These are phyloP conservation scores for Wallacemonas collosoma DNA, from an alignment of 208 protist genomes.

Conservation along the genomic window DNA sequence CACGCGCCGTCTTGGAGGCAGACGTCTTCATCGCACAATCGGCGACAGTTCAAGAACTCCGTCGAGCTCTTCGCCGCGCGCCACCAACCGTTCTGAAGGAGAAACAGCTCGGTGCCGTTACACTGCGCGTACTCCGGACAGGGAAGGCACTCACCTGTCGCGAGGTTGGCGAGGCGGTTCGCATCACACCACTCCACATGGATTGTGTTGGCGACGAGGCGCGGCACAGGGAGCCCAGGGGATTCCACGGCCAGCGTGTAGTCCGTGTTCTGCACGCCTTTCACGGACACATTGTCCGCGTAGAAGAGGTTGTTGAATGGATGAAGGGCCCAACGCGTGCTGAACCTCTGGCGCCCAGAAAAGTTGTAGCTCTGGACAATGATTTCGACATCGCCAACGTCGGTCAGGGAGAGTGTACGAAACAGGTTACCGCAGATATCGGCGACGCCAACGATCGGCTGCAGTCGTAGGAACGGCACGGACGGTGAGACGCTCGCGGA, in stretches of 20 bases:
- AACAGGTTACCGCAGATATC: conserved; percentile 41
- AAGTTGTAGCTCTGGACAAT: conserved; percentile 10
- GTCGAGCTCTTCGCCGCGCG: conserved; percentile 14
- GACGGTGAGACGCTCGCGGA: conserved; percentile 25
- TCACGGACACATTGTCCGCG: conserved; percentile 30
- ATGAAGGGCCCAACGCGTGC: conserved; percentile 15
- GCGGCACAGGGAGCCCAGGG: conserved; percentile 17
- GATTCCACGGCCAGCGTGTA: conserved; percentile 27
- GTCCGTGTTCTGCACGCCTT: not conserved
- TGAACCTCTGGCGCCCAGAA: not conserved
- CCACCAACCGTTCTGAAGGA: conserved; percentile 40
- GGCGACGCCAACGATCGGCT: conserved; percentile 35
- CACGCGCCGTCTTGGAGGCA: conserved; percentile 35
- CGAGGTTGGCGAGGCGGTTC: conserved; percentile 10
- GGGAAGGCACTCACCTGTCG: conserved; percentile 21
- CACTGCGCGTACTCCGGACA: conserved; percentile 38
- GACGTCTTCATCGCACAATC: conserved; percentile 26
- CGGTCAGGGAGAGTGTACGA: conserved; percentile 7
- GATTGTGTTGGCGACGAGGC: conserved; percentile 16
- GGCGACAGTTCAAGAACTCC: conserved; percentile 30
- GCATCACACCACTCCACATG: conserved; percentile 24
- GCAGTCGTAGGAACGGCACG: conserved; percentile 23
- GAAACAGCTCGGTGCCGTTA: conserved; percentile 29
- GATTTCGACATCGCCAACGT: conserved; percentile 23
- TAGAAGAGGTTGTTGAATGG: conserved; percentile 36